Evolutionary conservation across 2,329 filamentous ascomycete species (phyloP), one percentile per base, ranked within the genome.

Genomic region (Nothopassalora personata): DNA sequence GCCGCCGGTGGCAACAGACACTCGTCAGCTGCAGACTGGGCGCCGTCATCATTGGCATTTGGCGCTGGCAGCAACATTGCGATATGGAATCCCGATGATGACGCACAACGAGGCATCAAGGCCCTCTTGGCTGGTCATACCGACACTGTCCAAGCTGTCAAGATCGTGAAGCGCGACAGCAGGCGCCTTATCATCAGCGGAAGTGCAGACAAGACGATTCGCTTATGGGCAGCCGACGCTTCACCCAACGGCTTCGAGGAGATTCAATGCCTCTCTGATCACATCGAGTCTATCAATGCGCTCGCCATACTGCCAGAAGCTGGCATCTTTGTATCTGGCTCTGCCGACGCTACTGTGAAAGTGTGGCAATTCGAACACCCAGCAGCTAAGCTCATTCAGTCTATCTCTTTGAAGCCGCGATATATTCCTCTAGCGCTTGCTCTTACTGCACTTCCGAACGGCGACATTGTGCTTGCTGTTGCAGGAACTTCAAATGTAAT

Each of bases 1-100:
- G 87, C 90, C 50, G 86, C 87, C 63, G 94, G 94, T 61, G 93
- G 91, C 50, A 99, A 97, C 74, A 83, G 93, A 68, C 90, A 97
- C 69, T 89, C 93, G 18, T 86, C 88, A 15, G 89, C 91, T 30
- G 92, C 93, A 30, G 93, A 97, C 76, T 99, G 94, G 94, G 77
- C 81, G 18, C 70, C 73, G 63, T 89, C 88, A 9, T 72, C 91
- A 48, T 80, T 99, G 56, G 94, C 91, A 31, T 99, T 90, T 77
- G 94, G 94, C 33, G 88, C 92, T 8, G 90, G 95, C 74, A 86
- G 87, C 67, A 94, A 94, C 75, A 83, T 99, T 67, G 93, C 91
- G 47, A 72, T 97, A 45, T 99, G 94, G 94, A 80, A 86, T 71
- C 91, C 91, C 13, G 58, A 83, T 75, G 77, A 81, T 59, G 64